Conservation (phyloP, 768 basidiomycete species). For the Ramaria sp. region DNA sequence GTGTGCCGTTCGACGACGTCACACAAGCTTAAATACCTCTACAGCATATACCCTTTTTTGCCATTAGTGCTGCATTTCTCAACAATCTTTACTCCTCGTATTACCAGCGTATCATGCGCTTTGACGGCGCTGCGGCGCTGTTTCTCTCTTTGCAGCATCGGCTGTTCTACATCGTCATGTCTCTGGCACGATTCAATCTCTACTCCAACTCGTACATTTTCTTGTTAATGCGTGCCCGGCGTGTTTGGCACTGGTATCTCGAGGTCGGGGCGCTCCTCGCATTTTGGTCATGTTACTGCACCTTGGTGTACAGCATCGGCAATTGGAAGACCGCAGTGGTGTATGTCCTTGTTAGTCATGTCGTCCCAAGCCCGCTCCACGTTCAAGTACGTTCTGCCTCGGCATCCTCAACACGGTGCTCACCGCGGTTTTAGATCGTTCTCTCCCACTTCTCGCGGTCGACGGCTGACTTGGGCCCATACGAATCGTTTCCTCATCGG, state of each 20-base stretch:
- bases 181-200: constrained; percentile 89
- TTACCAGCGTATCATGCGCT: constrained; percentile 77
- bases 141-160: constrained; percentile 79
- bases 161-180: constrained; percentile 85
- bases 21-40: neutral
- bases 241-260: constrained; percentile 66
- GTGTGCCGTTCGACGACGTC: neutral
- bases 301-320: constrained; percentile 59
- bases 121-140: constrained; percentile 56
- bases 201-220: constrained; percentile 79
- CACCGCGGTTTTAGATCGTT: constrained; percentile 51
- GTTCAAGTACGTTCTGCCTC: constrained; percentile 57
- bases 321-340: constrained; percentile 55
- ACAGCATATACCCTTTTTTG: constrained; percentile 85
- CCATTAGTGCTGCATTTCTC: constrained; percentile 83
- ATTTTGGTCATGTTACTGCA: constrained; percentile 85
- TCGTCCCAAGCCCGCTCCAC: constrained; percentile 83
- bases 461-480: constrained; percentile 80
- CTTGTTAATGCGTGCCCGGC: constrained; percentile 54
- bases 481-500: constrained; percentile 85
- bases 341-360: constrained; percentile 79
- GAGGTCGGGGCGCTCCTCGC: constrained; percentile 68
- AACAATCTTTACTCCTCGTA: constrained; percentile 85
- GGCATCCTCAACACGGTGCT: neutral
- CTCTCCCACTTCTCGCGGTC: constrained; percentile 97